Conservation (phyloP, 176 grass and related monocot species). For the Hyparrhenia diplandra region DNA sequence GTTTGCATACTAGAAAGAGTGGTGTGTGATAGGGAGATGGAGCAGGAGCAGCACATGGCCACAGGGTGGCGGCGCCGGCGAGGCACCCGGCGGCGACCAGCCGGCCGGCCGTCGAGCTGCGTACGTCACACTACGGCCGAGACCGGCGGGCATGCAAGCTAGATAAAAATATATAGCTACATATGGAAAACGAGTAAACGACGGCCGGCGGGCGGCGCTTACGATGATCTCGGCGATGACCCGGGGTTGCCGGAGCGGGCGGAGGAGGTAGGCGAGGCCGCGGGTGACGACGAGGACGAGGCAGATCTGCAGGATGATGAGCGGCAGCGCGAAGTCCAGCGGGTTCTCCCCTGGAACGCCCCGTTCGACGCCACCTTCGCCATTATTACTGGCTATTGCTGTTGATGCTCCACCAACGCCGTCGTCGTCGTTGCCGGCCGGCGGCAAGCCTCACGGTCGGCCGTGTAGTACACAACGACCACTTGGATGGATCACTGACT, state of each 20-base stretch:
- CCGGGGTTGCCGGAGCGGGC: slow-evolving; percentile 76
- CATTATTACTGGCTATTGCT: background rate
- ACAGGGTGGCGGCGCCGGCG: too few relatives aligned
- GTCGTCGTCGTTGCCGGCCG: too few relatives aligned
- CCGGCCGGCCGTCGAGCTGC: too few relatives aligned
- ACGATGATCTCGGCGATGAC: slow-evolving; percentile 98
- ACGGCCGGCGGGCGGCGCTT: background rate
- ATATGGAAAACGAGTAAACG: background rate
- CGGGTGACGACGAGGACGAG: slow-evolving; percentile 76
- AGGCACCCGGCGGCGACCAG: too few relatives aligned
- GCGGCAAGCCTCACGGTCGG: background rate
- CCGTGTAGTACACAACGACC: background rate
- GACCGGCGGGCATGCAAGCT: too few relatives aligned
- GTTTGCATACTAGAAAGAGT: too few relatives aligned
- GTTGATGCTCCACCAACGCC: too few relatives aligned
- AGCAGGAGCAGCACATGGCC: too few relatives aligned
- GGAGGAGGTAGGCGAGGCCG: slow-evolving; percentile 62
- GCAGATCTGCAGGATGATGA: slow-evolving; percentile 90
- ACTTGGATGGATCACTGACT: too few relatives aligned
- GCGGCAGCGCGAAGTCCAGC: slow-evolving; percentile 68
- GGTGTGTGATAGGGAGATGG: too few relatives aligned
- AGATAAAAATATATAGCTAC: too few relatives aligned
- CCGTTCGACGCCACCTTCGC: slow-evolving; percentile 55
- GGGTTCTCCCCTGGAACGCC: slow-evolving; percentile 68
- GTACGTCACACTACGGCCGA: too few relatives aligned